phyloP scores from a whole-genome alignment of 768 basidiomycete species.

The Hypsizygus marmoreus region DNA sequence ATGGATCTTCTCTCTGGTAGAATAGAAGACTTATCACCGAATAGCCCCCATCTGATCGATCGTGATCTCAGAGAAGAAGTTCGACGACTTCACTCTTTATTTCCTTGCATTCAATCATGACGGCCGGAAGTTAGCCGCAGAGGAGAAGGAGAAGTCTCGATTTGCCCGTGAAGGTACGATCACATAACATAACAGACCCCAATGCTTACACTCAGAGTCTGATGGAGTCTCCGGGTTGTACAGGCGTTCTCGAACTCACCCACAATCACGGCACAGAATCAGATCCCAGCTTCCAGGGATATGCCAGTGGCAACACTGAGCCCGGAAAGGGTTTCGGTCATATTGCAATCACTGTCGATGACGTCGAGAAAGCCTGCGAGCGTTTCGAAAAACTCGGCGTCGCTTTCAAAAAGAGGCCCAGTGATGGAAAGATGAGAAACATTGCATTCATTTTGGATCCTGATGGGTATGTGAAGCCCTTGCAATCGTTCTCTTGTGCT shows the following conservation, averaged over 20 bases:
- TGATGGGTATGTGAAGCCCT: constrained; percentile 57
- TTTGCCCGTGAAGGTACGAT: constrained; percentile 68
- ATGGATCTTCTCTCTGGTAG: constrained; percentile 73
- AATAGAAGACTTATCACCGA: constrained; percentile 5
- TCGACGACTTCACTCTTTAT: constrained; percentile 73
- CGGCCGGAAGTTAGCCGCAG: constrained; percentile 46
- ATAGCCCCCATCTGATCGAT: constrained; percentile 9
- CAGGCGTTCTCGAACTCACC: constrained; percentile 81
- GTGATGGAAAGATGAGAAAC: constrained; percentile 83
- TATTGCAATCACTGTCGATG: constrained; percentile 82
- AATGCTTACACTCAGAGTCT: too few relatives aligned
- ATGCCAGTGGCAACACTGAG: constrained; percentile 84
- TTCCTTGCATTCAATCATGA: constrained; percentile 82
- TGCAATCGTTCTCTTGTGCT: too few relatives aligned
- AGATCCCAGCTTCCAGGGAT: constrained; percentile 77
- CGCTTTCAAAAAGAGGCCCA: constrained; percentile 82
- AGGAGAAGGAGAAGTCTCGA: constrained; percentile 51
- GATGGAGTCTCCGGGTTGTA: too few relatives aligned
- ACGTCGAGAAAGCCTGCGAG: constrained; percentile 81
- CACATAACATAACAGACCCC: background rate
- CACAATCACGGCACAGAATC: constrained; percentile 91
- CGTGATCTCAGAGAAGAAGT: constrained; percentile 46
- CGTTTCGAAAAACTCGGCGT: constrained; percentile 82
- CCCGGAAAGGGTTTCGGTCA: constrained; percentile 84
- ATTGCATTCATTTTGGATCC: constrained; percentile 88